phyloP scores from a whole-genome alignment of 225 moss, liverwort and hornwort genomes.

The Rhytidiadelphus loreus region DNA sequence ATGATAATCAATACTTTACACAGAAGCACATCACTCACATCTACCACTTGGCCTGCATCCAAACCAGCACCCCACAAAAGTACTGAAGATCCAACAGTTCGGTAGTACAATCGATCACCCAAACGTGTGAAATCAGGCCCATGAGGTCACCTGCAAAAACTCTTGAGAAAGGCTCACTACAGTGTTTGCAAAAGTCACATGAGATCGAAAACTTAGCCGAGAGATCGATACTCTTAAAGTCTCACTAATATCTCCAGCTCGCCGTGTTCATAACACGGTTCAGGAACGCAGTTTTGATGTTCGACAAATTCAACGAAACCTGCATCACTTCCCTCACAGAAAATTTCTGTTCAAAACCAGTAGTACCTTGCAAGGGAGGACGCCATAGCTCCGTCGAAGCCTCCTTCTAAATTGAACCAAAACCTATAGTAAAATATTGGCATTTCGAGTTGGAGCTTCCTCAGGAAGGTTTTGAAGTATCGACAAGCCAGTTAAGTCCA shows the following conservation, averaged over 20 bases:
- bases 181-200: background rate
- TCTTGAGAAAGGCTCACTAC: background rate
- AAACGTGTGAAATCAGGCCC: too few species aligned
- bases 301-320: background rate
- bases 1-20: background rate
- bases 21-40: background rate
- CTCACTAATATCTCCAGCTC: background rate
- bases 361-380: background rate
- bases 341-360: background rate
- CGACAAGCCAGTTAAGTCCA: conserved; percentile 16
- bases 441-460: too few species aligned
- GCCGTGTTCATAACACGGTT: background rate
- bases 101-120: background rate
- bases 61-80: too few species aligned
- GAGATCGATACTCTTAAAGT: background rate
- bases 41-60: background rate
- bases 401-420: background rate
- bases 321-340: conserved; percentile 7
- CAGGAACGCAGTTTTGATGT: background rate
- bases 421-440: background rate
- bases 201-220: background rate
- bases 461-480: background rate
- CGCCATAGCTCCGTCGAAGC: background rate
- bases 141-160: background rate
- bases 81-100: background rate